phyloP scores from a whole-genome alignment of 2,329 filamentous ascomycete genomes.

The Penicillium psychrosexuale region DNA sequence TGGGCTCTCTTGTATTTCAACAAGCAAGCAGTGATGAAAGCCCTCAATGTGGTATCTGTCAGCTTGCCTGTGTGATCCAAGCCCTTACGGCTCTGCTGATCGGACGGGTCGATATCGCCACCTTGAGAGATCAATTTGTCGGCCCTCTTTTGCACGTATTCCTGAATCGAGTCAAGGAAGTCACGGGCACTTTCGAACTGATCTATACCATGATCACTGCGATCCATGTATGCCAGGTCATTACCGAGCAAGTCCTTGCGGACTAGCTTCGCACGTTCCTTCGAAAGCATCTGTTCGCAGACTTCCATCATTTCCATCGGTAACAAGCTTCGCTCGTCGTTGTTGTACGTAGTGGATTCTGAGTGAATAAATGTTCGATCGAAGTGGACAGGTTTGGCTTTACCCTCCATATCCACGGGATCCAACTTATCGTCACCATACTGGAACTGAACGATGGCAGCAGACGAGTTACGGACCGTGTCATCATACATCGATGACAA shows the following conservation, averaged over 20 bases:
- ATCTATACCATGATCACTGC: constrained; percentile 65
- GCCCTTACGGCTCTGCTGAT: constrained; percentile 32
- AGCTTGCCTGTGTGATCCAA: constrained; percentile 78
- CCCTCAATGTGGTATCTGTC: constrained; percentile 66
- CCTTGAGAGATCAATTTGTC: constrained; percentile 52
- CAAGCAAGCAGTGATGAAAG: constrained; percentile 78
- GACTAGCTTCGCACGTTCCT: constrained; percentile 63
- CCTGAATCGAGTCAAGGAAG: constrained; percentile 75
- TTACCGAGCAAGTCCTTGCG: constrained; percentile 61
- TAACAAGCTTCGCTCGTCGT: constrained; percentile 68
- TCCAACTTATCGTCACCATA: constrained; percentile 95
- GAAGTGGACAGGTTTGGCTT: constrained; percentile 88
- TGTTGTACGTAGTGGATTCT: constrained; percentile 72
- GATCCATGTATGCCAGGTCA: constrained; percentile 66
- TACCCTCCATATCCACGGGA: constrained; percentile 95
- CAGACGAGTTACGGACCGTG: constrained; percentile 86
- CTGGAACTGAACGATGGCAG: constrained; percentile 90
- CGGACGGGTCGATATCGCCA: constrained; percentile 30
- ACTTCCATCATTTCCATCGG: constrained; percentile 70
- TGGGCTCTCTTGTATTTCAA: constrained; percentile 88
- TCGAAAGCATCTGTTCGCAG: constrained; percentile 65
- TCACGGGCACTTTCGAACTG: constrained; percentile 77
- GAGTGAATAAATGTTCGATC: constrained; percentile 83
- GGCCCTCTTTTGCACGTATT: constrained; percentile 65
- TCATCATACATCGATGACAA: constrained; percentile 90